These are phyloP conservation scores for Coccomyxa sp. DNA, from an alignment of 139 green algal genomes.

Conservation along the genomic window DNA sequence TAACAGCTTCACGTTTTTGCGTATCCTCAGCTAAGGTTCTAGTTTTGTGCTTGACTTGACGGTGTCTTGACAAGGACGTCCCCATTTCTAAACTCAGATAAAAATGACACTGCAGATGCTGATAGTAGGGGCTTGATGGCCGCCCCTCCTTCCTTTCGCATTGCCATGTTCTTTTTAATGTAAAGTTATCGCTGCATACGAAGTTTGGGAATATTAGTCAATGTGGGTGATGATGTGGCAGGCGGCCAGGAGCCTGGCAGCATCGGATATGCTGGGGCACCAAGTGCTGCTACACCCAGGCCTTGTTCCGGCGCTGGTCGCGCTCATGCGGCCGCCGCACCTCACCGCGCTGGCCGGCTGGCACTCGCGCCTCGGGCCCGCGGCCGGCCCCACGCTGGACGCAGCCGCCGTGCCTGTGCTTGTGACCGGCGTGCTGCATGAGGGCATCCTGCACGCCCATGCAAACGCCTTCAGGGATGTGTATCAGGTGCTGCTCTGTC, in stretches of 20 bases:
- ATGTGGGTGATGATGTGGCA: neutral
- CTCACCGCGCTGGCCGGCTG: constrained; percentile 20
- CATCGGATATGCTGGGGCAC: constrained; percentile 27
- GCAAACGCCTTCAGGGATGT: neutral
- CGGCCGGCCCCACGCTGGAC: neutral
- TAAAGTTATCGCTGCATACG: too few species aligned
- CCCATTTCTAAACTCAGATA: too few species aligned
- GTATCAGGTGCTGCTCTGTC: neutral
- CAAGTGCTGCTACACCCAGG: constrained; percentile 28
- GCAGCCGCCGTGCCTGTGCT: neutral
- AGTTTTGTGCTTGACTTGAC: too few species aligned
- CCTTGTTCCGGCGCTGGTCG: constrained; percentile 35
- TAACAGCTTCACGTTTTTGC: too few species aligned
- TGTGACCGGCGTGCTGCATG: constrained; percentile 19
- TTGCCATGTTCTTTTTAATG: too few species aligned
- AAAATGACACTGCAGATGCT: too few species aligned
- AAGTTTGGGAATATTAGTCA: too few species aligned
- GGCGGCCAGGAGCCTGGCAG: constrained; percentile 23
- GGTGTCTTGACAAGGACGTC: too few species aligned
- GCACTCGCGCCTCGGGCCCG: neutral
- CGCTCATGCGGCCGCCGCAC: constrained; percentile 44
- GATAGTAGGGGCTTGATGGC: too few species aligned
- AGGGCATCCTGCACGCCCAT: constrained; percentile 7
- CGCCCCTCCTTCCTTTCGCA: too few species aligned
- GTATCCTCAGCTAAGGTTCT: too few species aligned